Base-by-base conservation (phyloP, 2,329 filamentous ascomycete genomes). In the Aureobasidium musti region DNA sequence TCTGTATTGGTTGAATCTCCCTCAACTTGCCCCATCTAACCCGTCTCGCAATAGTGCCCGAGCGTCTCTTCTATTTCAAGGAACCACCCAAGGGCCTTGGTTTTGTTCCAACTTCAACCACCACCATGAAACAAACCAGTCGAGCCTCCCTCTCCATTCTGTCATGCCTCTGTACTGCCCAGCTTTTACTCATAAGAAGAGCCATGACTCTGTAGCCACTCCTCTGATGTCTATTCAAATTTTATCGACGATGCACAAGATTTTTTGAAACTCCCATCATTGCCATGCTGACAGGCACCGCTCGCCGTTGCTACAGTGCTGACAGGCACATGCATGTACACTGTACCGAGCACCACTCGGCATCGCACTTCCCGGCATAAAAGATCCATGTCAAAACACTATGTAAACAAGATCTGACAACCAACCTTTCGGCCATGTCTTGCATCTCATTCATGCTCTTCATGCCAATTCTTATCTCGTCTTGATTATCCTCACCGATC, bases 1-100 rank as follows among this genome's bases (percentile, higher is more conserved):
- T 50, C 21, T 52, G 59, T 41, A 23, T 52, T 63, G 59, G 59
- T 63, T 63, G 59, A 63, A 63, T 63, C 59, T 63, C 59, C 45
- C 45, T 52, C 45, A 41, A n/a, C 43, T 63, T 43, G 41, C 57
- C 57, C 57, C 43, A 14, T 61, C 57, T 61, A 61, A 41, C 57
- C 43, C 43, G 59, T 63, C 59, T 63, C 59, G 45, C 45, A n/a
- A 28, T 63, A 37, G 30, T 39, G 59, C 49, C 59, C 47, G 59
- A 63, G 59, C 59, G 43, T 45, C 41, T 47, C 26, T 37, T 63
- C 59, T 63, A 63, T 63, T 60, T 52, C 59, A 47, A 52, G 59
- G 59, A 50, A 61, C 57, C 43, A 19, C 13, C 26, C 57, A 47
- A 50, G 57, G 56, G 57, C 43, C 43, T 37, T 49, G 43, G 26